Percentiles rank a stretch among this genome's conserved stretches.
phyloP scores from a whole-genome alignment of 2,329 filamentous ascomycete species.

The Xylariaceae sp. region DNA sequence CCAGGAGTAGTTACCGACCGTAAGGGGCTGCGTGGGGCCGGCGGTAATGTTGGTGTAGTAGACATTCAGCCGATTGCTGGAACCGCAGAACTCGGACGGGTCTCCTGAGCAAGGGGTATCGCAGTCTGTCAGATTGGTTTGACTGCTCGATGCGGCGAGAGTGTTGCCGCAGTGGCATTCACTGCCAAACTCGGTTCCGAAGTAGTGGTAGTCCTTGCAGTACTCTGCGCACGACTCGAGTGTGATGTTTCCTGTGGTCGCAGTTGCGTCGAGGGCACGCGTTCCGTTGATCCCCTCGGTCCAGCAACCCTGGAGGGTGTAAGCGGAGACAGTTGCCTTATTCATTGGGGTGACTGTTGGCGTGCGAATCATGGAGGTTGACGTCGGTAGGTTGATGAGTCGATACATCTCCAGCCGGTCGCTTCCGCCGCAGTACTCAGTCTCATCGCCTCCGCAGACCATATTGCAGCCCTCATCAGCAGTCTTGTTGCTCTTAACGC shows the following conservation, averaged over 20 bases:
- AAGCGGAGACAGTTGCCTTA: constrained; percentile 30
- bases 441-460: constrained; percentile 34
- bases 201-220: constrained; percentile 19
- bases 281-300: constrained; percentile 33
- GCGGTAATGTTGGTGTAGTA: constrained; percentile 22
- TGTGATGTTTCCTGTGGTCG: constrained; percentile 29
- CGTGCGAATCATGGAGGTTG: constrained; percentile 13
- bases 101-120: constrained; percentile 25
- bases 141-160: constrained; percentile 15
- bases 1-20: constrained; percentile 20
- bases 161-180: constrained; percentile 37
- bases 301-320: constrained; percentile 39
- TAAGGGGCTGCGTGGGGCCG: constrained; percentile 19
- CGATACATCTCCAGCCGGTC: constrained; percentile 37
- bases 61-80: constrained; percentile 23
- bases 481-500: constrained; percentile 31
- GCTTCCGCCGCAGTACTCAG: constrained; percentile 37
- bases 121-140: constrained; percentile 22
- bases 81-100: constrained; percentile 24
- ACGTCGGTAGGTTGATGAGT: constrained; percentile 18
- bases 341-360: constrained; percentile 24
- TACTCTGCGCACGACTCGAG: constrained; percentile 37
- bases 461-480: constrained; percentile 35
- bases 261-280: constrained; percentile 33
- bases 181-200: constrained; percentile 17